These are phyloP conservation scores for Oryza glumipatula DNA, from an alignment of 176 grass and related monocot species.

Conservation along the genomic window DNA sequence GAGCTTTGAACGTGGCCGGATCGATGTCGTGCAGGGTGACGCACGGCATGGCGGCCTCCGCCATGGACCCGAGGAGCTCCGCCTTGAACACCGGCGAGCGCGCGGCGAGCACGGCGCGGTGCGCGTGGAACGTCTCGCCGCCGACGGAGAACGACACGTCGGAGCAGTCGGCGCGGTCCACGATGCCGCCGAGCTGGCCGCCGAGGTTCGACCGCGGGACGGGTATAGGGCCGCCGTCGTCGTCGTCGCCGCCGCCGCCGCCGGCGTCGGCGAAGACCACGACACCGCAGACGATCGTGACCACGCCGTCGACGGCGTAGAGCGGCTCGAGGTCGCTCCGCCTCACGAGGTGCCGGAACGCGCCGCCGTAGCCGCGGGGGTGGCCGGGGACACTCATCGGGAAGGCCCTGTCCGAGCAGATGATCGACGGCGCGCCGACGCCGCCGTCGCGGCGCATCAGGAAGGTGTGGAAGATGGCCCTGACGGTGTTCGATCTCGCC, in stretches of 20 bases:
- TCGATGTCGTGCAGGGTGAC: constrained; percentile 12
- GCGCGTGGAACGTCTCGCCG: constrained; percentile 41
- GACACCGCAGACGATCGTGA: neutral
- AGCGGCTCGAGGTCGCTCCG: neutral
- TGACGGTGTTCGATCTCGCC: neutral
- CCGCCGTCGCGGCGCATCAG: neutral
- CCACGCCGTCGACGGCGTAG: neutral
- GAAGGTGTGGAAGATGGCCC: constrained; percentile 8
- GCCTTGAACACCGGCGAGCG: constrained; percentile 45
- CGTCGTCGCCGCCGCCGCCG: no score
- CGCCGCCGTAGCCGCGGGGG: neutral
- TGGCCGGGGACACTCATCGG: neutral
- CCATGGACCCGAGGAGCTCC: constrained; percentile 38
- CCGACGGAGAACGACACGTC: constrained; percentile 36
- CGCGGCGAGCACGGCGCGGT: constrained; percentile 35
- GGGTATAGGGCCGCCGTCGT: neutral
- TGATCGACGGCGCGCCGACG: neutral
- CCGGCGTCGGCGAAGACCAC: neutral
- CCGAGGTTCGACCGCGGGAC: neutral
- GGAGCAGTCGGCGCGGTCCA: neutral
- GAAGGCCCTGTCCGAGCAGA: neutral
- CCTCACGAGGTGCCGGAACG: neutral
- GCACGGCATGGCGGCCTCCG: neutral
- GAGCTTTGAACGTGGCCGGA: neutral
- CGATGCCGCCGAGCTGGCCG: neutral